Evolutionary conservation across 345 rosid species (phyloP), one percentile per base, ranked within the genome.

Genomic region (Gossypium australe): DNA sequence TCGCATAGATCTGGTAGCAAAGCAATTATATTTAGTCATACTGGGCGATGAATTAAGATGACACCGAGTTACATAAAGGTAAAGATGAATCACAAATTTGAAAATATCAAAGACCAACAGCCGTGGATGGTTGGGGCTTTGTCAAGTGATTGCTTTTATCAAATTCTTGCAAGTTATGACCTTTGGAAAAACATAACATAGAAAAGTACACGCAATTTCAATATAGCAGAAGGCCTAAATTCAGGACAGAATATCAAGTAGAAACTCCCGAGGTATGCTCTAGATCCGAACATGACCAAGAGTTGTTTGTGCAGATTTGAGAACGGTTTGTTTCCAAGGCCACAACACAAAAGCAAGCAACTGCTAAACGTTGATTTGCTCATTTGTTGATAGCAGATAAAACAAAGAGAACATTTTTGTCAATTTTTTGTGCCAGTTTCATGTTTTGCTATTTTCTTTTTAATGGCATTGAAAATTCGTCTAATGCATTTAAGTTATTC

Each of bases 331-430:
- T 49, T 83, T 75, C 84, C 74, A 57, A 34, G 41, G 41, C 7
- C 7, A 34, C 41, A 34, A 34, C 41, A 34, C 41, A 34, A 5
- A 34, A 5, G 61, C 77, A 71, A 79, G 22, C 74, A 72, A 77
- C 78, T 53, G 70, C 83, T 61, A 55, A 70, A 34, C 78, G 71
- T 83, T 2, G 79, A 70, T 78, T 72, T 70, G 47, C 45, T 62
- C 82, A 71, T 68, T 76, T 44, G 43, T 27, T 65, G 74, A 78
- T 68, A 83, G 84, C 76, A 80, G 65, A 80, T 67, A 56, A 81
- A 65, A 76, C 63, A 3, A 47, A 3, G 51, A 47, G 48, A 52
- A 52, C 56, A 52, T 11, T 9, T 7, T 52, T 12, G 16, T 1
- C 16, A 52, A 5, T 2, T 18, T 18, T 18, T 25, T 11, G 49